A percentile compares a stretch with the other conserved stretches of the same genome.
These are phyloP conservation scores for Tylopilus balloui DNA, from an alignment of 768 basidiomycete genomes.

Conservation along the genomic window DNA sequence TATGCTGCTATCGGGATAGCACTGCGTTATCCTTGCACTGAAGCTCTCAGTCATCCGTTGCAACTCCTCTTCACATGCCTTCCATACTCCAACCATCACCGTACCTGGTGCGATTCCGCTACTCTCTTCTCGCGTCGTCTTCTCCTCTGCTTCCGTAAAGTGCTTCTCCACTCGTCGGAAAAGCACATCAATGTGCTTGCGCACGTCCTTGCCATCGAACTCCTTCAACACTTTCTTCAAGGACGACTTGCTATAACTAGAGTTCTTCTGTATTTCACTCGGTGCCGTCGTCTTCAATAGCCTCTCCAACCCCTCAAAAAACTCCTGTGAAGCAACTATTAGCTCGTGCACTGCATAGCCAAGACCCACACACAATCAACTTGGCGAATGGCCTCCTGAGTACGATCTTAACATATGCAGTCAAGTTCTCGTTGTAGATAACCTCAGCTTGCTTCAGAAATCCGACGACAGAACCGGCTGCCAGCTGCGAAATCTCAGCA, in stretches of 20 bases:
- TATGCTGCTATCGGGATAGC: slow-evolving; percentile 72
- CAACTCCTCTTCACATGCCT: slow-evolving; percentile 82
- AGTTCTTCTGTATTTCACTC: slow-evolving; percentile 69
- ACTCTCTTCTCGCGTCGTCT: slow-evolving; percentile 48
- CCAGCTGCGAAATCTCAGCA: slow-evolving; percentile 70
- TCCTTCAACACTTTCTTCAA: slow-evolving; percentile 87
- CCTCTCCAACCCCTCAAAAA: slow-evolving; percentile 90
- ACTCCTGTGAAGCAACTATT: slow-evolving; percentile 57
- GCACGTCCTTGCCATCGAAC: slow-evolving; percentile 81
- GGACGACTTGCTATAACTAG: slow-evolving; percentile 67
- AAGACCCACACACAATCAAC: slow-evolving; percentile 62
- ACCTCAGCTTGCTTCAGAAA: slow-evolving; percentile 72
- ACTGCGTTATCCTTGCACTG: slow-evolving; percentile 62
- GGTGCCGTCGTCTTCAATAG: slow-evolving; percentile 76
- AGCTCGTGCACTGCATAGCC: background rate
- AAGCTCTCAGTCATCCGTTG: slow-evolving; percentile 69
- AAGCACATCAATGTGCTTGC: slow-evolving; percentile 81
- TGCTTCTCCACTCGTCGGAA: slow-evolving; percentile 95
- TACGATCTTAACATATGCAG: slow-evolving; percentile 81
- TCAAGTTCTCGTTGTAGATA: slow-evolving; percentile 87
- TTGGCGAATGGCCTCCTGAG: slow-evolving; percentile 83
- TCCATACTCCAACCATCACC: slow-evolving; percentile 84
- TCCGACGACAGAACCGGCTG: slow-evolving; percentile 53
- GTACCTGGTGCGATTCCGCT: slow-evolving; percentile 56
- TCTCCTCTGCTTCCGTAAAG: slow-evolving; percentile 79